Conservation (phyloP, 2,329 filamentous ascomycete genomes). For the Hirsutella minnesotensis region DNA sequence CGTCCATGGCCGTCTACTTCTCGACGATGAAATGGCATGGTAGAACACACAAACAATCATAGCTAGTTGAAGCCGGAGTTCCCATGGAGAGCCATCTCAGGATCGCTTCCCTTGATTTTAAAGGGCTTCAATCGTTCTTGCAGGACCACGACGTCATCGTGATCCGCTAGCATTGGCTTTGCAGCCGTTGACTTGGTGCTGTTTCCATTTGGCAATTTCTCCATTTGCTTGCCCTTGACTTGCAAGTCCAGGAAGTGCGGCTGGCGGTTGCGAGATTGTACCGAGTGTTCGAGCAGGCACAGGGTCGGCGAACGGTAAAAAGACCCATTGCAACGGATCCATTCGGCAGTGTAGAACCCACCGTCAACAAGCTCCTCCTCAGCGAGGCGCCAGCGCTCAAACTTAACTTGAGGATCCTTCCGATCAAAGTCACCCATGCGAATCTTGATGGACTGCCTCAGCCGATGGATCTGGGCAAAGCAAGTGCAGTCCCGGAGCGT, state of each 20-base stretch:
- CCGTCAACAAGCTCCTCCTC: slow-evolving; percentile 52
- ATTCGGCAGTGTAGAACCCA: slow-evolving; percentile 53
- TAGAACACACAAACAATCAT: too few relatives aligned
- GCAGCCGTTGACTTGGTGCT: background rate
- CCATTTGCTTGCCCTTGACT: slow-evolving; percentile 1
- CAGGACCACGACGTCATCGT: slow-evolving; percentile 7
- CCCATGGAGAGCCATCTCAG: too few relatives aligned
- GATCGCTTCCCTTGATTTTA: background rate
- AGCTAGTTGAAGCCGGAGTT: too few relatives aligned
- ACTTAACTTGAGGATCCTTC: slow-evolving; percentile 57
- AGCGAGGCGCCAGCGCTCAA: slow-evolving; percentile 53
- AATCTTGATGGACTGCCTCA: slow-evolving; percentile 30
- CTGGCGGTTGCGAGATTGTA: slow-evolving; percentile 5
- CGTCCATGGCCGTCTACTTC: too few relatives aligned
- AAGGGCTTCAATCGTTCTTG: slow-evolving; percentile 5
- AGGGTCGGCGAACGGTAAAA: slow-evolving; percentile 24
- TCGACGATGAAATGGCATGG: too few relatives aligned
- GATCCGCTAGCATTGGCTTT: slow-evolving; percentile 10
- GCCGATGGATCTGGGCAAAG: slow-evolving; percentile 47
- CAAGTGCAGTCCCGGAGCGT: slow-evolving; percentile 70
- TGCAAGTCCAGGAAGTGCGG: slow-evolving; percentile 10
- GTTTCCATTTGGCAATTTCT: background rate
- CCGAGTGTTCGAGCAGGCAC: slow-evolving; percentile 20
- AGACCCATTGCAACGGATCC: slow-evolving; percentile 19
- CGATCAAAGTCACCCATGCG: slow-evolving; percentile 68